Base-by-base conservation (phyloP, 305 asterid species). In the Solanum hybrid region DNA sequence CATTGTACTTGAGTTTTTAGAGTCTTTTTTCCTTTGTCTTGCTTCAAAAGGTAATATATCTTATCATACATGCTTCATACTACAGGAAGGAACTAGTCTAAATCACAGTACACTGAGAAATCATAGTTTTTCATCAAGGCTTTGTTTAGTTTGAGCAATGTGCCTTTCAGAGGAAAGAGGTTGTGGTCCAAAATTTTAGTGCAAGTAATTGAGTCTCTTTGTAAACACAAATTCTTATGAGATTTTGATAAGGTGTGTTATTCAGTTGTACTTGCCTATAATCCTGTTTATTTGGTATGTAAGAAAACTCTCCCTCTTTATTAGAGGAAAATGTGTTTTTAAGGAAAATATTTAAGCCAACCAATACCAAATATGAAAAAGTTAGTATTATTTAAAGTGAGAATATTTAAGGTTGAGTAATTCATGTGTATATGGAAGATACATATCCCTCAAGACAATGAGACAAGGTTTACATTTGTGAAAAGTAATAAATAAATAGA, bases 1-100 rank as follows among this genome's bases (percentile, higher is more conserved):
- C 97, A 95, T 91, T 97, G 99, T 91, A 94, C 92, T 88, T 97
- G 95, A 72, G 19, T 9, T 71, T 27, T 26, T 4, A 0, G 13
- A 15, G 24, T 82, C 38, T 38, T 81, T 81, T 14, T 10, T 17
- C 1, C 69, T 45, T 31, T 51, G 7, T 78, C 56, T 80, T 38
- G n/a, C 31, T 84, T 84, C 87, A 84, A 56, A 84, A 84, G 76
- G 22, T 56, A 22, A 84, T 51, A 51, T 51, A 31, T 27, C 32
- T 10, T 56, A 31, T 84, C 22, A 19, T 84, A 29, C 22, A 51
- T 82, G 42, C 11, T 40, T 45, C 87, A 45, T 45, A 36, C 45
- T 78, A 35, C 29, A 35, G 24, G 24, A 75, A 75, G 42, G 86
- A 81, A 81, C 69, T 40, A 13, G 87, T 82, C 87, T 29, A 82